Evolutionary conservation across 1,284 basidiomycete genomes (phyloP), one percentile per base, ranked within the genome.

Genomic region (Sanghuangporus baumii): DNA sequence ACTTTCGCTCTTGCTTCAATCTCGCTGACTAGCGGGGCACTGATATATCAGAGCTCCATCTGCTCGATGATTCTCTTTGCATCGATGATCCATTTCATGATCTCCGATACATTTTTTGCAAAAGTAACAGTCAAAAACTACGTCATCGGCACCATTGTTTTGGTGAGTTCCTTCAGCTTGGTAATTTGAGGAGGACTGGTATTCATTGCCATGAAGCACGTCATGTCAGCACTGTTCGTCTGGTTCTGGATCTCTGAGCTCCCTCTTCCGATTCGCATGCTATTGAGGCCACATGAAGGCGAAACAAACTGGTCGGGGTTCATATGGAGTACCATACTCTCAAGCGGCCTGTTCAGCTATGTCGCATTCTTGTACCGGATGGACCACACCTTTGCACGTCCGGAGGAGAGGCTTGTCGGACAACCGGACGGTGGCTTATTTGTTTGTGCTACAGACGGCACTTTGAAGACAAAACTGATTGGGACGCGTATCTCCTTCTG

Each of bases 341-440:
- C 56, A 9, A 47, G 52, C 16, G n/a, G 34, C 6, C 12, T 55
- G n/a, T 54, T 52, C 47, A 18, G n/a, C n/a, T 20, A 52, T 14
- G 52, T 62, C 12, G 46, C 61, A 18, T 26, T 62, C 1, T 58
- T 46, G 26, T 62, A 62, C 26, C 43, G 57, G 11, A 23, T 62
- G 16, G 61, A 62, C 36, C 36, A 62, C 46, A 26, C 55, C 18
- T 40, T 62, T 34, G 55, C 61, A 1, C 46, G 18, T 11, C 41
- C 55, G 14, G 56, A 54, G 34, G 57, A 52, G 40, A n/a, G 50
- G 16, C 61, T 57, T 18, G n/a, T 41, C 11, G 40, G 12, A n/a
- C 2, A 41, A n/a, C 12, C 40, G 40, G 40, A 41, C 40, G 7
- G 2, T 41, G n/a, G 3, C n/a, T 11, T 41, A 12, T n/a, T n/a